These are phyloP conservation scores for Talaromyces sp. DNA, from an alignment of 2,329 filamentous ascomycete genomes.

Conservation along the genomic window DNA sequence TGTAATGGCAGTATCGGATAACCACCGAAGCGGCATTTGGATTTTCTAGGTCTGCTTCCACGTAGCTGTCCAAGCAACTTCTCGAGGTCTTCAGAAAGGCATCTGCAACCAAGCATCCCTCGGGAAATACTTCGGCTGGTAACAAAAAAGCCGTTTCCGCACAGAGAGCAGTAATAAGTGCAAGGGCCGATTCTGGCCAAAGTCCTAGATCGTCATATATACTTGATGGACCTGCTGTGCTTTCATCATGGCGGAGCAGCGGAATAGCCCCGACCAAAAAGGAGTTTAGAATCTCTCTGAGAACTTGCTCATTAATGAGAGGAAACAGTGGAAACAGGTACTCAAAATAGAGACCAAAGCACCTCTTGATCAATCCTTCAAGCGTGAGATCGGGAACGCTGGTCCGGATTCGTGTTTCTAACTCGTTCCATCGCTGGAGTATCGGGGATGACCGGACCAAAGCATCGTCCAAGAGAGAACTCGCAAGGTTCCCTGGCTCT, in stretches of 20 bases:
- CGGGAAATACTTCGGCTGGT: slow-evolving; percentile 35
- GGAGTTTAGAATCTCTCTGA: slow-evolving; percentile 32
- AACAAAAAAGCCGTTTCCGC: slow-evolving; percentile 38
- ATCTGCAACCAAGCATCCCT: slow-evolving; percentile 32
- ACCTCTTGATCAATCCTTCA: slow-evolving; percentile 17
- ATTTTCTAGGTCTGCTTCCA: slow-evolving; percentile 38
- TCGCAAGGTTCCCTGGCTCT: slow-evolving; percentile 1
- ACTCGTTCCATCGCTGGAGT: slow-evolving; percentile 13
- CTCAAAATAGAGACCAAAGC: slow-evolving; percentile 39
- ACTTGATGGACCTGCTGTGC: neutral
- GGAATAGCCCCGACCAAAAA: slow-evolving; percentile 18
- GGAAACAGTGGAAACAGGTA: slow-evolving; percentile 42
- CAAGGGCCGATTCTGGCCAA: slow-evolving; percentile 36
- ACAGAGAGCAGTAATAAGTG: slow-evolving; percentile 40
- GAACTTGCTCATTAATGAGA: slow-evolving; percentile 36
- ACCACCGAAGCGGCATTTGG: slow-evolving; percentile 40
- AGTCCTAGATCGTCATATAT: slow-evolving; percentile 15
- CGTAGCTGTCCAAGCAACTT: slow-evolving; percentile 32
- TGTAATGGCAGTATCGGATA: slow-evolving; percentile 45
- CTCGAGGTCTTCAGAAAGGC: slow-evolving; percentile 38
- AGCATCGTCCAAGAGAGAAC: slow-evolving; percentile 11
- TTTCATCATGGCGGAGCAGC: neutral
- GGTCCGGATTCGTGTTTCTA: slow-evolving; percentile 8
- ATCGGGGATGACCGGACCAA: slow-evolving; percentile 6
- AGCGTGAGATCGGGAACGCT: slow-evolving; percentile 4